Evolutionary conservation across 2,329 filamentous ascomycete genomes (phyloP).

Genomic region (Malbranchea zuffiana): DNA sequence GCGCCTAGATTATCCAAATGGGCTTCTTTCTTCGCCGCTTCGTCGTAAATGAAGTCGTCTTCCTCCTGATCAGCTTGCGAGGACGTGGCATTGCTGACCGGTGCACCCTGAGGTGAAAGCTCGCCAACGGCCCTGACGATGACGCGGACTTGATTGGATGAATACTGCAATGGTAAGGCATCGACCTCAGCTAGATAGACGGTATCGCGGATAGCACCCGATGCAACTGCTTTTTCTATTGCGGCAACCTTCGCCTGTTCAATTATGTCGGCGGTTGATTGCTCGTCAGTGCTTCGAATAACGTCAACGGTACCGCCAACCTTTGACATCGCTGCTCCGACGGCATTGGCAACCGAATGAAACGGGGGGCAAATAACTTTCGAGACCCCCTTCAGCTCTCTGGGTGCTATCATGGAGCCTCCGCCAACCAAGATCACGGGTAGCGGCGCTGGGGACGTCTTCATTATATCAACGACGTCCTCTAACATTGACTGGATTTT

Average conservation of each 20-base stretch:
- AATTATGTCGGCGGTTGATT: conserved; percentile 11
- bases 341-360: conserved; percentile 47
- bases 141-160: conserved; percentile 40
- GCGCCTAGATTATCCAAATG: conserved; percentile 9
- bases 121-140: conserved; percentile 51
- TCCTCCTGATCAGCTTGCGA: conserved; percentile 20
- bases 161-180: conserved; percentile 45
- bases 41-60: conserved; percentile 15
- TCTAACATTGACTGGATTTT: conserved; percentile 40
- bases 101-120: conserved; percentile 33
- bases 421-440: conserved; percentile 47
- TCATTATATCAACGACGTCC: conserved; percentile 44
- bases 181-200: conserved; percentile 45
- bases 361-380: conserved; percentile 41
- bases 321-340: conserved; percentile 48
- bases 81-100: conserved; percentile 16
- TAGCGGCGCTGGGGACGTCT: conserved; percentile 42
- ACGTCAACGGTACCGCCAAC: conserved; percentile 42
- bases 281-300: conserved; percentile 34
- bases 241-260: conserved; percentile 22
- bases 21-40: conserved; percentile 14
- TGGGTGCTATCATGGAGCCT: conserved; percentile 41
- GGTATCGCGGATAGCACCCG: conserved; percentile 37
- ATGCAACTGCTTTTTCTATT: conserved; percentile 36
- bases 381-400: conserved; percentile 38